Base-by-base conservation (phyloP, 805 yeast genomes). In the Saccharomycopsis capsularis region DNA sequence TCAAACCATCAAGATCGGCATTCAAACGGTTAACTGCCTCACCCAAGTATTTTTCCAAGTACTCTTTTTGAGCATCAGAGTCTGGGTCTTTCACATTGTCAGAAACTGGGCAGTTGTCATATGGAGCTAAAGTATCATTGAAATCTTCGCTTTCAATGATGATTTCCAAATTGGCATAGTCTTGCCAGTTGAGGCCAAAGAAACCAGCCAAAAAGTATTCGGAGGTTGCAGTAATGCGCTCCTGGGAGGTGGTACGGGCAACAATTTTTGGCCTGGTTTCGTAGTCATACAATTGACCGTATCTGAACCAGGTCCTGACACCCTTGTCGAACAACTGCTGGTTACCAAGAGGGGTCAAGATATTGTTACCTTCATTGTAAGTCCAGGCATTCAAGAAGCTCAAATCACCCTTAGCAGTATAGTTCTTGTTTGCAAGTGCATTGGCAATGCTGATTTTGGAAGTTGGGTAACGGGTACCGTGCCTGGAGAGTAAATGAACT, bases 401-500 rank as follows among this genome's bases (percentile, higher is more conserved):
- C 46, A 80, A 62, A 5, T 78, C 79, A 3, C 83, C 83, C 29
- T 62, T 63, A 13, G 54, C 54, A 16, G 36, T 41, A 23, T 55
- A 68, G 67, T 0, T 66, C 56, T 4, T 32, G 21, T 62, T 65
- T 3, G 60, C 56, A 23, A 60, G 60, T 3, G 64, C 47, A 1
- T 49, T 48, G 11, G 56, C 50, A 16, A 62, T 55, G 22, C 60
- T 65, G 3, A 70, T 66, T n/a, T 68, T 65, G 2, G 56, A 62
- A 2, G 84, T 74, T 2, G 87, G 88, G 59, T 70, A 84, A 55
- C 95, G 69, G 62, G 85, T 93, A 19, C 91, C 95, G 59, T 87
- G 95, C 59, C 95, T 74, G 56, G 81, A 79, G 45, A 83, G 65
- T 21, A 84, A 64, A 56, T 82, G 88, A 7, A 83, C 86, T 62